Conservation (phyloP, 2,329 filamentous ascomycete genomes). For the Gnomoniopsis sp. region DNA sequence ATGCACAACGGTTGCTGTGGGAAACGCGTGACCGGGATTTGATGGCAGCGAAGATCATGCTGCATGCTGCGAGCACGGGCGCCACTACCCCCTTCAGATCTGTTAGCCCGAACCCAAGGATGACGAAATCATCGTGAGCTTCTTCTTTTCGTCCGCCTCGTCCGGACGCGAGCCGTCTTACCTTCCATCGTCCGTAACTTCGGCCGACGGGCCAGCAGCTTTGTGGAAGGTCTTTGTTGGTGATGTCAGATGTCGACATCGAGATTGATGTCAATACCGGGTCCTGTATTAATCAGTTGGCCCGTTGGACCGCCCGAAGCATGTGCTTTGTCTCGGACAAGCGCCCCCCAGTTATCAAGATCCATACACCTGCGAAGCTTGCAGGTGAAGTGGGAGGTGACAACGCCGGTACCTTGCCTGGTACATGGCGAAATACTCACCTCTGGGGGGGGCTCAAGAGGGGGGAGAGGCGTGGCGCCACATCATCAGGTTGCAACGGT, state of each 20-base stretch:
- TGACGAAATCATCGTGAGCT: not conserved
- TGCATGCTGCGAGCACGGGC: slow-evolving; percentile 3
- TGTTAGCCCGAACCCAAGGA: not conserved
- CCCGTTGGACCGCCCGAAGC: no score
- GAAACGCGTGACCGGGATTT: no score
- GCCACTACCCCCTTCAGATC: not conserved
- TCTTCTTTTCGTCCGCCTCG: slow-evolving; percentile 2
- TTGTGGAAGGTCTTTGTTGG: slow-evolving; percentile 3
- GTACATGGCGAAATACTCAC: not conserved
- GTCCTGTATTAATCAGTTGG: no score
- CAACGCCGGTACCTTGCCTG: not conserved
- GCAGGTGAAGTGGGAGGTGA: not conserved
- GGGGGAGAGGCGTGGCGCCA: slow-evolving; percentile 1
- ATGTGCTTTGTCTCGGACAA: no score
- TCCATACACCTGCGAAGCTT: not conserved
- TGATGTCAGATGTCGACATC: not conserved
- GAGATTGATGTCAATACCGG: not conserved
- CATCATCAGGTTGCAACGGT: slow-evolving; percentile 8
- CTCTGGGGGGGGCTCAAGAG: no score
- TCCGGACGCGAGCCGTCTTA: not conserved
- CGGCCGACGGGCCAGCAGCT: not conserved
- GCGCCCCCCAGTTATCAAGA: not conserved
- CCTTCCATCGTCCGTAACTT: slow-evolving; percentile 6
- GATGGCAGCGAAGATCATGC: no score
- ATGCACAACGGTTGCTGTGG: no score